phyloP scores from a whole-genome alignment of 176 grass and related monocot genomes.

The Themeda triandra region DNA sequence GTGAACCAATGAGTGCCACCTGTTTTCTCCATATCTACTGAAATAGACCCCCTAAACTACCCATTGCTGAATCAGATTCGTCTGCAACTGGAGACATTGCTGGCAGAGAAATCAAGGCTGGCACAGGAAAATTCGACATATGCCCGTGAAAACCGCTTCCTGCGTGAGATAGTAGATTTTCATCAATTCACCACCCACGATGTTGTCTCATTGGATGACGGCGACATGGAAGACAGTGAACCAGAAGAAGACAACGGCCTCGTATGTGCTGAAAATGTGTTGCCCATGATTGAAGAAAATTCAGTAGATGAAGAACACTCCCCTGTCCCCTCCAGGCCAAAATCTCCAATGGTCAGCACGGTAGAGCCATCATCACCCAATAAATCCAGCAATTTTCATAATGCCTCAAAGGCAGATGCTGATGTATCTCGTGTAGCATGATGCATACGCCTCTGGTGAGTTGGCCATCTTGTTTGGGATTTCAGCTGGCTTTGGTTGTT shows the following conservation, averaged over 20 bases:
- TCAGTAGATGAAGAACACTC: slow-evolving; percentile 32
- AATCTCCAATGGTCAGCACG: background rate
- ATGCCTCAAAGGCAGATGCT: background rate
- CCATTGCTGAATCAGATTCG: slow-evolving; percentile 40
- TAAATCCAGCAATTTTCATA: background rate
- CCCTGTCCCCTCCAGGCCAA: slow-evolving; percentile 14
- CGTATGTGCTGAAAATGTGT: background rate
- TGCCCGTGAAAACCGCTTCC: slow-evolving; percentile 58
- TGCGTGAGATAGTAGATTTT: slow-evolving; percentile 67
- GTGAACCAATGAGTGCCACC: background rate
- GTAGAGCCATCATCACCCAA: slow-evolving; percentile 8
- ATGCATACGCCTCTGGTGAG: background rate
- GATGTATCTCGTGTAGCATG: slow-evolving; percentile 6
- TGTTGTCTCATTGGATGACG: slow-evolving; percentile 31
- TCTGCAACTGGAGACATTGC: slow-evolving; percentile 55
- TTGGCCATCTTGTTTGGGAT: background rate
- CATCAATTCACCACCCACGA: slow-evolving; percentile 44
- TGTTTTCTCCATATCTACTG: background rate
- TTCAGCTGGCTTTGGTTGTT: background rate
- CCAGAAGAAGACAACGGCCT: slow-evolving; percentile 8
- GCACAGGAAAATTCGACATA: slow-evolving; percentile 63
- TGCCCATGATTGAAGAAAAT: slow-evolving; percentile 24
- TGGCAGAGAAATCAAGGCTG: slow-evolving; percentile 60
- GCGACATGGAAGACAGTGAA: slow-evolving; percentile 19
- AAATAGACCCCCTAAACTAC: background rate